These are phyloP conservation scores for Pezicula neosporulosa DNA, from an alignment of 2,329 filamentous ascomycete genomes.

Conservation along the genomic window DNA sequence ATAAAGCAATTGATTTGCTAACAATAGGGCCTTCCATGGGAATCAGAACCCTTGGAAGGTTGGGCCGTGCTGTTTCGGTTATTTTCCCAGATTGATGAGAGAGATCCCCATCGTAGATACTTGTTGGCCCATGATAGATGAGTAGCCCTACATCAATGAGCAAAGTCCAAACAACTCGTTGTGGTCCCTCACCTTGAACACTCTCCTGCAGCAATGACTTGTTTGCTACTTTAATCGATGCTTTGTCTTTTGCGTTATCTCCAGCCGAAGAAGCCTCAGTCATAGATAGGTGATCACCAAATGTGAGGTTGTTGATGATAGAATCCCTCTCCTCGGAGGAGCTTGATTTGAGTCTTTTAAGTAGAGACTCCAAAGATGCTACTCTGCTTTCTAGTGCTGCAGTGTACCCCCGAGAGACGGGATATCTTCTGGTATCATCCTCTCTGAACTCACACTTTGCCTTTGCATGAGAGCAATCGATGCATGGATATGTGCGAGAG, in stretches of 20 bases:
- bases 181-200: neutral
- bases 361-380: neutral
- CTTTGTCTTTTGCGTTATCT: neutral
- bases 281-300: neutral
- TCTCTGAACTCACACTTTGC: neutral
- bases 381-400: neutral
- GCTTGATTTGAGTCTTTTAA: neutral
- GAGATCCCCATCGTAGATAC: conserved; percentile 20
- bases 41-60: conserved; percentile 15
- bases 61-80: conserved; percentile 4
- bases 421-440: neutral
- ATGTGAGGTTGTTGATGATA: neutral
- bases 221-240: neutral
- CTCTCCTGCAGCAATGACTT: neutral
- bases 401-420: neutral
- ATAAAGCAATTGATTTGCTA: conserved; percentile 15
- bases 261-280: neutral
- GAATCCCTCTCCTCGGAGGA: neutral
- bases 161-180: neutral
- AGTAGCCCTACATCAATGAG: conserved; percentile 7
- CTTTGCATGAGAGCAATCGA: neutral
- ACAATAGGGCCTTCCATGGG: conserved; percentile 21
- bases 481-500: neutral
- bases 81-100: neutral
- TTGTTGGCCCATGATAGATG: conserved; percentile 17